Evolutionary conservation across 768 basidiomycete species (phyloP).

Genomic region (Zangia roseola): DNA sequence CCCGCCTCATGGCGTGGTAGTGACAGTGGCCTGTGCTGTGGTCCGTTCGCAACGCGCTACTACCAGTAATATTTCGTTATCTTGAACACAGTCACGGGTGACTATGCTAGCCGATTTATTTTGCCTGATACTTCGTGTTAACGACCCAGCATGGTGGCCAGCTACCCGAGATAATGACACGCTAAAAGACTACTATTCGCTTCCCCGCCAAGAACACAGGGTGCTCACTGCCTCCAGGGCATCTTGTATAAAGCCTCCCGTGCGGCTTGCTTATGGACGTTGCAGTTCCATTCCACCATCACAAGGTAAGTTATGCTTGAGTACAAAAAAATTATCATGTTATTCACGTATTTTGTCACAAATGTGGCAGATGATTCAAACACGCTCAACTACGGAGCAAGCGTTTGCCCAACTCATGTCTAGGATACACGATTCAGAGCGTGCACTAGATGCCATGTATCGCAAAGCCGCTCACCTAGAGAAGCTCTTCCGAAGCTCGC

Average conservation of each 20-base stretch:
- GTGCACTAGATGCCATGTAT: conserved; percentile 19
- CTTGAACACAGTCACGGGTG: no score
- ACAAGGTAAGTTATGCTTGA: conserved; percentile 12
- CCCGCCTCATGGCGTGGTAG: no score
- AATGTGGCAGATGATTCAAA: conserved; percentile 14
- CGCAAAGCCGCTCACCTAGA: conserved; percentile 14
- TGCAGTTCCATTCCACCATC: background rate
- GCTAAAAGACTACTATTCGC: background rate
- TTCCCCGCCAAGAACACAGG: background rate
- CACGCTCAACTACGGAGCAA: conserved; percentile 4
- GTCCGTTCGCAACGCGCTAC: conserved; percentile 11
- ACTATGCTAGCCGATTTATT: no score
- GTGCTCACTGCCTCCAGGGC: conserved; percentile 6
- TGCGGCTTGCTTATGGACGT: background rate
- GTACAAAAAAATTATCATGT: background rate
- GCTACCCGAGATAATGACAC: background rate
- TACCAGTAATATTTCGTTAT: background rate
- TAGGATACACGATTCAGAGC: conserved; percentile 18
- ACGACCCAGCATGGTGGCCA: no score
- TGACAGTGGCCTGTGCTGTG: no score
- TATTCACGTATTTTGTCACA: background rate
- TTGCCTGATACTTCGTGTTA: background rate
- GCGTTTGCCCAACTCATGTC: conserved; percentile 21
- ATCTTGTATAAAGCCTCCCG: conserved; percentile 13
- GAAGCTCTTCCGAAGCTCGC: conserved; percentile 3